Percentiles rank a stretch among this genome's conserved stretches.
Conservation (phyloP, 2,329 filamentous ascomycete species). For the Helotiales sp. region DNA sequence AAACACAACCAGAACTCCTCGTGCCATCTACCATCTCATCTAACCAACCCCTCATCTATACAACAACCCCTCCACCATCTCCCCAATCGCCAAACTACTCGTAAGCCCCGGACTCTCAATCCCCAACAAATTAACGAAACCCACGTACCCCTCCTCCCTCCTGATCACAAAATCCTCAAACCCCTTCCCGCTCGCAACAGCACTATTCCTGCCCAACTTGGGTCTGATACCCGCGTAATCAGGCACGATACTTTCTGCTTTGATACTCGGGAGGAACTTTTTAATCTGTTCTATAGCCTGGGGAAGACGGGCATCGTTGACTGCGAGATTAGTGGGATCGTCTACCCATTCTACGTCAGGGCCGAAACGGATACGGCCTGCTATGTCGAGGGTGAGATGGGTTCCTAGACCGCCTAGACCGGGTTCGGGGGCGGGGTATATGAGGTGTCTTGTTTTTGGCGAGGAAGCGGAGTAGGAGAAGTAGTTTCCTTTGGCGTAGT, state of each 20-base stretch:
- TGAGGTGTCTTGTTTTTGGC: slow-evolving; percentile 69
- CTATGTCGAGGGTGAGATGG: slow-evolving; percentile 88
- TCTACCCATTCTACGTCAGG: slow-evolving; percentile 95
- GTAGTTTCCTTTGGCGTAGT: slow-evolving; percentile 94
- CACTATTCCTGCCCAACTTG: slow-evolving; percentile 66
- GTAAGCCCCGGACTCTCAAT: slow-evolving; percentile 95
- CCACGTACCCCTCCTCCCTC: slow-evolving; percentile 73
- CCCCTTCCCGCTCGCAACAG: slow-evolving; percentile 61
- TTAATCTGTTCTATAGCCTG: slow-evolving; percentile 74
- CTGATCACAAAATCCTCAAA: slow-evolving; percentile 85
- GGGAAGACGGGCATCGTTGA: slow-evolving; percentile 61
- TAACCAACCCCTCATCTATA: slow-evolving; percentile 22
- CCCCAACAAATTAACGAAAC: slow-evolving; percentile 86
- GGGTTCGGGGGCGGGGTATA: slow-evolving; percentile 85
- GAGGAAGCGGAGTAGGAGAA: slow-evolving; percentile 73
- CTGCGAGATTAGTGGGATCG: slow-evolving; percentile 65
- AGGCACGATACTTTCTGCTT: slow-evolving; percentile 63
- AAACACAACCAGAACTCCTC: no score
- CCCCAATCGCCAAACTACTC: slow-evolving; percentile 80
- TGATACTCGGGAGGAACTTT: slow-evolving; percentile 74
- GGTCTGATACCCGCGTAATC: slow-evolving; percentile 94
- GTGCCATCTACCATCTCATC: background rate
- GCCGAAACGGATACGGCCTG: slow-evolving; percentile 82
- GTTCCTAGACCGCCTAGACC: slow-evolving; percentile 86
- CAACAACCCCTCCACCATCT: slow-evolving; percentile 60